Percentiles rank a stretch among this genome's conserved stretches.
These are phyloP conservation scores for Bertia moriformis DNA, from an alignment of 2,329 filamentous ascomycete species.

Conservation along the genomic window DNA sequence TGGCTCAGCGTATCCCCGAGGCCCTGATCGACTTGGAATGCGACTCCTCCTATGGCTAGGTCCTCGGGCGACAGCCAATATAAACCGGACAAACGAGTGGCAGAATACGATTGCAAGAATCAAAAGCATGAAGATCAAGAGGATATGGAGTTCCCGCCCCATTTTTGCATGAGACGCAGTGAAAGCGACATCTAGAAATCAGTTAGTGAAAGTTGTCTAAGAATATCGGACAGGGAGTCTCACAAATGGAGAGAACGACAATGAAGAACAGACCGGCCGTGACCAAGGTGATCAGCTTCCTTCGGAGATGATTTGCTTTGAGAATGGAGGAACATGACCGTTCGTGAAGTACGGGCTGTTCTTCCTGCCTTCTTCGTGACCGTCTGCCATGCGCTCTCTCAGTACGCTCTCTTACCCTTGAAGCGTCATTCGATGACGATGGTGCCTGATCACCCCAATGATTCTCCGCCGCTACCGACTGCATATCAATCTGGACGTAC, in stretches of 20 bases:
- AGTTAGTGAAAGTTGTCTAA: background rate
- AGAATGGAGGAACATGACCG: slow-evolving; percentile 11
- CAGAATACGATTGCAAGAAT: slow-evolving; percentile 37
- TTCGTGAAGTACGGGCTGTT: too few relatives aligned
- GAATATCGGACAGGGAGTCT: background rate
- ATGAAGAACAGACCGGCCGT: background rate
- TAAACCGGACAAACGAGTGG: slow-evolving; percentile 37
- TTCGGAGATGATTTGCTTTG: background rate
- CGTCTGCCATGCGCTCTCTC: too few relatives aligned
- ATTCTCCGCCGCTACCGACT: too few relatives aligned
- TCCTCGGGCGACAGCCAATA: slow-evolving; percentile 22
- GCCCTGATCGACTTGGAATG: slow-evolving; percentile 18
- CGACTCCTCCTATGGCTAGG: slow-evolving; percentile 6
- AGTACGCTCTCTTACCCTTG: too few relatives aligned
- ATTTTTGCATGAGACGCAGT: slow-evolving; percentile 25
- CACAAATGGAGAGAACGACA: background rate
- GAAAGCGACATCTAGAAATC: slow-evolving; percentile 29
- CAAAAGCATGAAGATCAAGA: slow-evolving; percentile 38
- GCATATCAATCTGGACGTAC: too few relatives aligned
- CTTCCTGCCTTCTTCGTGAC: too few relatives aligned
- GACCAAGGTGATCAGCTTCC: background rate
- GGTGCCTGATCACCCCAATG: too few relatives aligned
- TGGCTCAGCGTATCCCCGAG: slow-evolving; percentile 27
- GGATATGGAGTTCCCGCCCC: slow-evolving; percentile 35
- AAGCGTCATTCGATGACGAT: too few relatives aligned